Percentiles rank a stretch among this genome's conserved stretches.
Evolutionary conservation across 768 basidiomycete genomes (phyloP).

Genomic region (Pisolithus tinctorius): DNA sequence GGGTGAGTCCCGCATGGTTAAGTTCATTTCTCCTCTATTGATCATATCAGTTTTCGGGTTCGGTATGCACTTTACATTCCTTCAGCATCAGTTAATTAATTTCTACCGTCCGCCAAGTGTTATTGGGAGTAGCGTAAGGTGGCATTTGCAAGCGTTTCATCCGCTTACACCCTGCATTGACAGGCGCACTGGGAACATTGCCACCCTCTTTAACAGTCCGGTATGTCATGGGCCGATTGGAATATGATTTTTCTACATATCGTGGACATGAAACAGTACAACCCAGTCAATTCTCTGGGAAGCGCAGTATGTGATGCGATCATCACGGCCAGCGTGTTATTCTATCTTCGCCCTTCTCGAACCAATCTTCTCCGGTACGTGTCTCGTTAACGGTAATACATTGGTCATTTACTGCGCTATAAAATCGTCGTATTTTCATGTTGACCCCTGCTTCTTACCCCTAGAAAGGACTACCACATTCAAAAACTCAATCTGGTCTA

Average conservation of each 20-base stretch:
- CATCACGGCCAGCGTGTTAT: conserved; percentile 13
- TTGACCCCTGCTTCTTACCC: too few relatives aligned
- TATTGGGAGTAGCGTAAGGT: neutral
- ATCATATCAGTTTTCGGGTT: neutral
- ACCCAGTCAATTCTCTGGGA: conserved; percentile 5
- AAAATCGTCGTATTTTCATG: too few relatives aligned
- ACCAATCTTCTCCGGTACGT: neutral
- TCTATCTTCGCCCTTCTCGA: conserved; percentile 11
- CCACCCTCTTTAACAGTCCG: neutral
- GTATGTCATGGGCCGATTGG: neutral
- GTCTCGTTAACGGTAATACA: too few relatives aligned
- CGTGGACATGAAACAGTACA: conserved; percentile 3
- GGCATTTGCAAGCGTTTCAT: neutral
- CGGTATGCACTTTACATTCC: neutral
- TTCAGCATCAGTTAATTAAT: neutral
- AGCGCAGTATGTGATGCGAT: conserved; percentile 14
- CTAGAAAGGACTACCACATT: too few relatives aligned
- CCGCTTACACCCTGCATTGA: neutral
- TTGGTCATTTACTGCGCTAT: too few relatives aligned
- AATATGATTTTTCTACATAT: neutral
- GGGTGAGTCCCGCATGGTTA: conserved; percentile 1
- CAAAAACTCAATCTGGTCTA: too few relatives aligned
- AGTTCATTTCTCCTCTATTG: neutral
- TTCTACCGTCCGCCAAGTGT: neutral
- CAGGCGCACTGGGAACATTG: neutral